Base-by-base conservation (phyloP, 1,284 basidiomycete genomes). In the Ganoderma multipileum region DNA sequence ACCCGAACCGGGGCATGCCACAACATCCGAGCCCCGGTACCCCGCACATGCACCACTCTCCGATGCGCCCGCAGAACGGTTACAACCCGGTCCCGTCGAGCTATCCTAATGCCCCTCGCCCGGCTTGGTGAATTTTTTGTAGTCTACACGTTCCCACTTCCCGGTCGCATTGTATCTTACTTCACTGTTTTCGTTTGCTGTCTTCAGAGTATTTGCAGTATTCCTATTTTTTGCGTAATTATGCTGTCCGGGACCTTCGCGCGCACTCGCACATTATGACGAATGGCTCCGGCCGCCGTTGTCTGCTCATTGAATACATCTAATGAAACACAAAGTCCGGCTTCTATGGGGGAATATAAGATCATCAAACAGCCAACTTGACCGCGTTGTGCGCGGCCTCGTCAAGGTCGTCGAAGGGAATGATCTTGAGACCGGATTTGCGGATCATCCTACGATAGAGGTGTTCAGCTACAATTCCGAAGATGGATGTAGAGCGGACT, bases 371-470 rank as follows among this genome's bases (percentile, higher is more conserved):
- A 36, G 88, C 92, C 77, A 94, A 81, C 82, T 93, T 84, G 67
- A 95, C 95, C 64, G 96, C 95, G 77, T 91, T 89, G 79, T 92
- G 86, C 38, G 95, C 95, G 67, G 96, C 95, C 66, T 94, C 91
- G 76, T 96, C 94, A 44, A 95, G 86, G 74, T 89, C 87, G 78
- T 97, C 95, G 80, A 94, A 96, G 47, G 96, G 89, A 79, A 93
- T 91, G 77, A 98, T 98, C 85, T 96, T 95, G 77, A 99, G 84
- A 63, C 95, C 95, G 58, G 95, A 97, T 65, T 95, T 89, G 78
- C 85, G 91, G 82, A 98, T 98, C 90, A 98, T 93, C 78, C 95
- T 96, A 71, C 18, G 14, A 23, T 23, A 69, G 8, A 2, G 26
- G 28, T 11, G 6, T 52, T 64, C 36, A 61, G 69, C 42, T 38